Evolutionary conservation across 495 filamentous ascomycete species (phyloP), one percentile per base, ranked within the genome.

Genomic region (Xylaria grammica): DNA sequence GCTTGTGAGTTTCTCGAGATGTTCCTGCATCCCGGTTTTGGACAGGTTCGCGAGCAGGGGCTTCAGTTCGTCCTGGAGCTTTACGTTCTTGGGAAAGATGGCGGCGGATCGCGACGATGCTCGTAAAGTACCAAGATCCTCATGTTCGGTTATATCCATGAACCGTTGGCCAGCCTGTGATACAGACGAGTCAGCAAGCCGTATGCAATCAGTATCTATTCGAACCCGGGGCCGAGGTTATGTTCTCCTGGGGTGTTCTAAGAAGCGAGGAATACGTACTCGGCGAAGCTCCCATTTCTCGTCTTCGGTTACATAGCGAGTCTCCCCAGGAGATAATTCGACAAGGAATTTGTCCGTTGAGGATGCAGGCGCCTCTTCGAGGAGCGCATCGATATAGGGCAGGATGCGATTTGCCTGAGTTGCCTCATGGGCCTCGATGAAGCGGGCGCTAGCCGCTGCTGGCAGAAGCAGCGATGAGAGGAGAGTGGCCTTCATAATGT

Each of bases 201-300:
- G 17, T 8, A 7, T 55, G 38, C 45, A 6, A 24, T 19, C 45
- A 24, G 45, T 24, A 11, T 20, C 19, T 2, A 19, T 11, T 24
- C 15, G 19, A 5, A 2, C 15, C n/a, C 3, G 4, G 15, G 40
- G 42, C 8, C n/a, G 11, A 22, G 40, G 36, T 59, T n/a, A n/a
- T n/a, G n/a, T n/a, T n/a, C n/a, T n/a, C n/a, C n/a, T n/a, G n/a
- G n/a, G 38, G 32, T 20, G 36, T 48, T 9, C 10, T 15, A 48
- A 13, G 13, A 46, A 57, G 13, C 11, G 55, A 30, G 48, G 46
- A 58, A 63, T 26, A 77, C 88, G 60, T 85, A 97, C 93, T 67
- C 93, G 81, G 75, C 91, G 88, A 64, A 98, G 80, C 67, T 85
- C 86, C 91, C 96, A 97, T 78, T 99, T 99, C 79, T 97, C 88